A percentile compares a stretch with the other conserved stretches of the same genome.
phyloP scores from a whole-genome alignment of 2,329 filamentous ascomycete species.

The Dothistroma pini region DNA sequence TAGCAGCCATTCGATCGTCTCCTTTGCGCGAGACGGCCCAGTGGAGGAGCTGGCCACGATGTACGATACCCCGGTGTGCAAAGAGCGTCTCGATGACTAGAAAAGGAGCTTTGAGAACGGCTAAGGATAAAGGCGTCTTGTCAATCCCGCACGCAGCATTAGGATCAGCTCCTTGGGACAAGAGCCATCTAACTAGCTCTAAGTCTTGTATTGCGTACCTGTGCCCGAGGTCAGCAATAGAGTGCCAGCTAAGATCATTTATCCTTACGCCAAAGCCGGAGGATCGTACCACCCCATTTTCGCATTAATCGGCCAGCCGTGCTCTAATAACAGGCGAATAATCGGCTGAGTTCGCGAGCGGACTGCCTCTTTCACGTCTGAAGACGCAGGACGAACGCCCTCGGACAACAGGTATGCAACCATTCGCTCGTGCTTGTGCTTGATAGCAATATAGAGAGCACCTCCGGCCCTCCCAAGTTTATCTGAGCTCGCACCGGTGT shows the following conservation, averaged over 20 bases:
- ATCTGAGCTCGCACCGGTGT: not conserved
- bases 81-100: conserved; percentile 15
- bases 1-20: conserved; percentile 5
- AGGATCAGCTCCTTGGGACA: conserved; percentile 15
- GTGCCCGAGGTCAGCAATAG: not conserved
- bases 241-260: not conserved
- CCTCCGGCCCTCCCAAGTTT: not conserved
- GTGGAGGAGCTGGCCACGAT: conserved; percentile 16
- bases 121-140: conserved; percentile 16
- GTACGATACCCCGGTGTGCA: conserved; percentile 5
- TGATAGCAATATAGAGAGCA: not conserved
- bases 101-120: conserved; percentile 9
- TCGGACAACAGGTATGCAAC: not conserved
- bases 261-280: conserved; percentile 6
- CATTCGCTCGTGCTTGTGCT: not conserved
- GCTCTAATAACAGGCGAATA: conserved; percentile 4
- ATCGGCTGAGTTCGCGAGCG: not conserved
- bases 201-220: conserved; percentile 7
- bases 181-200: conserved; percentile 13
- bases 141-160: conserved; percentile 17
- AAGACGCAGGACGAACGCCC: not conserved
- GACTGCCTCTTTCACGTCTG: not conserved
- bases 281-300: conserved; percentile 9
- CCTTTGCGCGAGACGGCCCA: conserved; percentile 8
- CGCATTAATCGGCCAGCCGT: conserved; percentile 9